These are phyloP conservation scores for Citrus mangshanensis DNA, from an alignment of 345 rosid species.

Conservation along the genomic window DNA sequence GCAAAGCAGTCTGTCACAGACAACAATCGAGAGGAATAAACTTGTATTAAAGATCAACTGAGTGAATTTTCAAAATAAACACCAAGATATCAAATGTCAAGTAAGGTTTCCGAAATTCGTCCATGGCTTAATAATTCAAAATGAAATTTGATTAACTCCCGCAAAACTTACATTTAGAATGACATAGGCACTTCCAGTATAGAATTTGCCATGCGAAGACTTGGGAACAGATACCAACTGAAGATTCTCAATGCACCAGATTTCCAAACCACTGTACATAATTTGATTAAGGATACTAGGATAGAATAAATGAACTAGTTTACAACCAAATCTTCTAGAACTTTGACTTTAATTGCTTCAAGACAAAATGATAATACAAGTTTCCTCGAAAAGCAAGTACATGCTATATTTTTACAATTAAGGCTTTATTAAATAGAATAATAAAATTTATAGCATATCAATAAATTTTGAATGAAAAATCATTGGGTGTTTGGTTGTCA, in stretches of 20 bases:
- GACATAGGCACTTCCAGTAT: conserved; percentile 65
- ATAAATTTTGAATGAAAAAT: too few relatives aligned
- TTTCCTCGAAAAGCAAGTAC: neutral
- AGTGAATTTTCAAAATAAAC: neutral
- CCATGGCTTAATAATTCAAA: neutral
- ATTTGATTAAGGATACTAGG: conserved; percentile 21
- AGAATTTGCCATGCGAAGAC: conserved; percentile 65
- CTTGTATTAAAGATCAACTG: neutral
- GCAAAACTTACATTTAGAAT: conserved; percentile 51
- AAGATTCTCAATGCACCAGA: conserved; percentile 67
- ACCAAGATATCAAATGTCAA: neutral
- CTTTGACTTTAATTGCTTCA: neutral
- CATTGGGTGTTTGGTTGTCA: too few relatives aligned
- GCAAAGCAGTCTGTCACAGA: conserved; percentile 51
- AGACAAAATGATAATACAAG: neutral
- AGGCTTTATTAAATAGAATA: too few relatives aligned
- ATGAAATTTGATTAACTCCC: neutral
- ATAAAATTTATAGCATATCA: too few relatives aligned
- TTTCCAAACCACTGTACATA: conserved; percentile 60
- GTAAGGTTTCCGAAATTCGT: neutral
- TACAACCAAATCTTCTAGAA: neutral
- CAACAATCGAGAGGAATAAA: neutral
- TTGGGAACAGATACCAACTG: conserved; percentile 51
- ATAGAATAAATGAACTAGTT: neutral
- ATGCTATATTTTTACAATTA: neutral